These are phyloP conservation scores for Vaccinium vitisidaea DNA, from an alignment of 148 eudicot genomes.

Conservation along the genomic window DNA sequence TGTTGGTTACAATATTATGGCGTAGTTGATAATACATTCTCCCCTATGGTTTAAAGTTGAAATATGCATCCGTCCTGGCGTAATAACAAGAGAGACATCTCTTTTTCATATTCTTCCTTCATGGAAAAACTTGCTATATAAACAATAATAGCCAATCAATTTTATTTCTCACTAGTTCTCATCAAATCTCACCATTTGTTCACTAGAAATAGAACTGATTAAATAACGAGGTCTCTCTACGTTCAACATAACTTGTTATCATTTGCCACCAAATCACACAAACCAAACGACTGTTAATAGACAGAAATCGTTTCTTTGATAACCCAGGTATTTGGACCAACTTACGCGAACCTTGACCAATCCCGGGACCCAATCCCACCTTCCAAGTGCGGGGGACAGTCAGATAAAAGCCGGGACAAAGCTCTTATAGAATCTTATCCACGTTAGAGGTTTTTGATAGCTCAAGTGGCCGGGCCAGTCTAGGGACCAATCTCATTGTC, in stretches of 20 bases:
- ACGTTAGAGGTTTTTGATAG: too few relatives aligned
- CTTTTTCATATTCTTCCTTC: background rate
- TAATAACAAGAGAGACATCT: background rate
- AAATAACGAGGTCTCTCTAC: background rate
- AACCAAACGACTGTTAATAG: background rate
- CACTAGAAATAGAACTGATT: background rate
- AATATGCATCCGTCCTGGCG: background rate
- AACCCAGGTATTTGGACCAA: too few relatives aligned
- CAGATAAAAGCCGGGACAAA: too few relatives aligned
- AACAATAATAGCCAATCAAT: background rate
- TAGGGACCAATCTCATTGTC: too few relatives aligned
- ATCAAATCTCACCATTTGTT: background rate
- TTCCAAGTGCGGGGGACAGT: too few relatives aligned
- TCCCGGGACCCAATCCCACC: too few relatives aligned
- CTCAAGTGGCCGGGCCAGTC: too few relatives aligned
- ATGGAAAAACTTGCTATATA: background rate
- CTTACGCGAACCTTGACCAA: too few relatives aligned
- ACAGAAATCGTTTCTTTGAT: background rate
- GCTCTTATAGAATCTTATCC: too few relatives aligned
- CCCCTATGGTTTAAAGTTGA: background rate
- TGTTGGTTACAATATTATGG: background rate
- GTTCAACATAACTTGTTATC: background rate
- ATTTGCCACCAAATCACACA: background rate
- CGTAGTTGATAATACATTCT: background rate
- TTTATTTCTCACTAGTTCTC: background rate